These are phyloP conservation scores for Tuber borchii DNA, from an alignment of 495 filamentous ascomycete species.

Conservation along the genomic window DNA sequence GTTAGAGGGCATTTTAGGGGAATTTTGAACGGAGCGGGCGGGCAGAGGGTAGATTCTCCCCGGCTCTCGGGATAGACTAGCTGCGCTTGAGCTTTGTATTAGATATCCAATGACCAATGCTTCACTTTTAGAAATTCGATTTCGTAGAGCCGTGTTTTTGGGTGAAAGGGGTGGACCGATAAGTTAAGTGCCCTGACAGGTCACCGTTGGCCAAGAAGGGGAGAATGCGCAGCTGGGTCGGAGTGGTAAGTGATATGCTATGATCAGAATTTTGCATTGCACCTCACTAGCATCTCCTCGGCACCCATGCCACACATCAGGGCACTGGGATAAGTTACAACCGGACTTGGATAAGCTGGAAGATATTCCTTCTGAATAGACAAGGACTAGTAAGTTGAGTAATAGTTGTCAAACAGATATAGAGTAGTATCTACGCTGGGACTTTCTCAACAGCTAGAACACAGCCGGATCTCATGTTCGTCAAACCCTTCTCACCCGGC, in stretches of 20 bases:
- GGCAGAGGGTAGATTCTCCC: not conserved
- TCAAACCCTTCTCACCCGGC: too few relatives aligned
- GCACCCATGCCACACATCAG: too few relatives aligned
- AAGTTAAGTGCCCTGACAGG: not conserved
- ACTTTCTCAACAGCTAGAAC: too few relatives aligned
- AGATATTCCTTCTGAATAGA: too few relatives aligned
- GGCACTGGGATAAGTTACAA: too few relatives aligned
- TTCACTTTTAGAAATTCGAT: not conserved
- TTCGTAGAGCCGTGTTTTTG: not conserved
- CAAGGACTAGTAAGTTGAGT: too few relatives aligned
- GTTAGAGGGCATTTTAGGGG: not conserved
- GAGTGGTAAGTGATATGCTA: not conserved
- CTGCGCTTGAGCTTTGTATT: not conserved
- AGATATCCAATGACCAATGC: slow-evolving; percentile 2
- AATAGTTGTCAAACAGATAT: too few relatives aligned
- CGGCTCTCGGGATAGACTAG: not conserved
- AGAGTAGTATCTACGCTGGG: too few relatives aligned
- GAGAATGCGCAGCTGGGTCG: not conserved
- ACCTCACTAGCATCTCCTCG: too few relatives aligned
- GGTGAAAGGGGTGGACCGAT: not conserved
- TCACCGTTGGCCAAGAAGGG: not conserved
- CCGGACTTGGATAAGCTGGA: too few relatives aligned
- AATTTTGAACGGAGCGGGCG: slow-evolving; percentile 3
- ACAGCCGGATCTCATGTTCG: too few relatives aligned
- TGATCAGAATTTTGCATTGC: not conserved